Evolutionary conservation across 2,329 filamentous ascomycete species (phyloP), one percentile per base, ranked within the genome.

Genomic region (Pseudogymnoascus sp.): DNA sequence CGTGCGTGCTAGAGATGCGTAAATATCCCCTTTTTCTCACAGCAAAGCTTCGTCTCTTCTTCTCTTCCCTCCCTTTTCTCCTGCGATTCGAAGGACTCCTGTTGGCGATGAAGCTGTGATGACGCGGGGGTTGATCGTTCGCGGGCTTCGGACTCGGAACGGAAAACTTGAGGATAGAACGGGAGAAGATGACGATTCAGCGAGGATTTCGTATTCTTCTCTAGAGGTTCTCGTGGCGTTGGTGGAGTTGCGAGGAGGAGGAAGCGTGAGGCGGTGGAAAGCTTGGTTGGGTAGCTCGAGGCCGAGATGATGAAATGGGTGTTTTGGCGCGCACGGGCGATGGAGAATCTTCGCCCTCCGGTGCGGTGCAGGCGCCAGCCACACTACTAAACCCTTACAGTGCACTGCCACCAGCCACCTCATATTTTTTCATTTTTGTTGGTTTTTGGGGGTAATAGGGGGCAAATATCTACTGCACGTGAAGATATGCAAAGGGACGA

Each of bases 271-370:
- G 45, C 2, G 45, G 45, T 51, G 45, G 45, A 51, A 51, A 51
- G 45, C 45, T 51, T 51, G 45, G 23, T 51, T 51, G 45, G 45
- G 23, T 29, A 51, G 45, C 45, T 29, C 23, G 45, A 51, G 45
- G 45, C 45, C 45, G 45, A 51, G 45, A 51, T 51, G 45, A 51
- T 51, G 45, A 51, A 51, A 51, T 51, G 45, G 45, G 45, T 51
- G 45, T 51, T 29, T 47, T 47, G 45, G 45, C 23, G 45, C 23
- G 45, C 45, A 51, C 45, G 45, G 45, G 23, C 45, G 45, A 51
- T 51, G 45, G 45, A 51, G 45, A 51, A 51, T 51, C 45, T 51
- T 51, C 23, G 45, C 45, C 45, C 5, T 51, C 23, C 45, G 45
- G 23, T 51, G 14, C 23, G 45, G 23, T 51, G 14, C 23, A 29